Evolutionary conservation across 805 yeast genomes (phyloP), one percentile per base, ranked within the genome.

Genomic region (Soucietia sequanensis): DNA sequence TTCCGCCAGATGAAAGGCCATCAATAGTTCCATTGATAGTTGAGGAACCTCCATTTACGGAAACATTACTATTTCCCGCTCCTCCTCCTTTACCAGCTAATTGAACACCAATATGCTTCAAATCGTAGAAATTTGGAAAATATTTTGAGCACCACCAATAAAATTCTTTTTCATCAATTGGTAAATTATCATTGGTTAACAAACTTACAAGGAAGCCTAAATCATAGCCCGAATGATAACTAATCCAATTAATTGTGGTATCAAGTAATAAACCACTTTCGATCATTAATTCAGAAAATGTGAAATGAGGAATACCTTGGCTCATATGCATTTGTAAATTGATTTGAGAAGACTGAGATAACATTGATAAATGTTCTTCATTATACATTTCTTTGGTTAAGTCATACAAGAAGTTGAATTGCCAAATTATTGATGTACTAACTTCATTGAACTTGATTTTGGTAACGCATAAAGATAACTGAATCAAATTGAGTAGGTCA

Each of bases 151-250:
- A 69, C 75, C 88, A 79, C 70, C 78, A 68, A 41, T 80, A 71
- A 51, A 88, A 91, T 23, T 83, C 95, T 26, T 77, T 76, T 55
- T 84, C 90, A 45, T 81, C 84, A 19, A 75, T 75, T 1, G 98
- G 98, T 72, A 91, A 83, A 31, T 71, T 63, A 32, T 78, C 75
- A 59, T 87, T 86, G 48, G 82, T 78, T 54, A 91, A 68, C 44
- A 88, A 69, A 31, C 95, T 79, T 11, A 89, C 65, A 40, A 93
- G 67, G 58, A 90, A 90, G 2, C 98, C 99, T 55, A 90, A 76
- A 58, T 93, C 99, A 60, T 93, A 93, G 9, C 98, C 99, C 1
- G 78, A 81, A 58, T 93, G 97, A 63, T 84, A 93, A 41, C 95
- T 83, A 34, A 88, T 72, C 99, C 99, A 93, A 34, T 81, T 79